Evolutionary conservation across 1,284 basidiomycete genomes (phyloP).

Genomic region (Sporisorium sorghi): DNA sequence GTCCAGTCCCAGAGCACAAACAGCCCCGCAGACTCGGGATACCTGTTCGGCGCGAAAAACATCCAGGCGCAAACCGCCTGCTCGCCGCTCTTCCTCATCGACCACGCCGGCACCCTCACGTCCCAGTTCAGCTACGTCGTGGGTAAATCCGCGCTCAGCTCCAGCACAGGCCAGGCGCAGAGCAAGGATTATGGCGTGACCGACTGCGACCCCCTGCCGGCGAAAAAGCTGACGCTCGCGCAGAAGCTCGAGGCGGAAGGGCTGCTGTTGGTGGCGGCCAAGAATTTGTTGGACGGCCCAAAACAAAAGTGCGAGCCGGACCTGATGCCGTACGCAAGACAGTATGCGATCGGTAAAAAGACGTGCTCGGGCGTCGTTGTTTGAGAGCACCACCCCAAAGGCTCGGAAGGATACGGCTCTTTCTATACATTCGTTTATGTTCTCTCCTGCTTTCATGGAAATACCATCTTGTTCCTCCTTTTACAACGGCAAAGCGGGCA

Average conservation of each 20-base stretch:
- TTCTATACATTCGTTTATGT: background rate
- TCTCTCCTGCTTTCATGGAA: background rate
- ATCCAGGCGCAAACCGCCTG: slow-evolving; percentile 34
- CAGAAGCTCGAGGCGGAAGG: slow-evolving; percentile 16
- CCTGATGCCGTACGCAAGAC: slow-evolving; percentile 37
- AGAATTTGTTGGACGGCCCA: slow-evolving; percentile 17
- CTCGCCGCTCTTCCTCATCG: slow-evolving; percentile 24
- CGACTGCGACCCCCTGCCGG: slow-evolving; percentile 32
- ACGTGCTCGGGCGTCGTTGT: slow-evolving; percentile 32
- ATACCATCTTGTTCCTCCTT: background rate
- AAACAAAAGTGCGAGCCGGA: slow-evolving; percentile 47
- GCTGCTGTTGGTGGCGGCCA: slow-evolving; percentile 18
- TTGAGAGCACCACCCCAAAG: background rate
- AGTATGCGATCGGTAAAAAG: slow-evolving; percentile 27
- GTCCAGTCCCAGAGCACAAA: slow-evolving; percentile 33
- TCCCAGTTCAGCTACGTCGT: slow-evolving; percentile 34
- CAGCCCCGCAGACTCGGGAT: slow-evolving; percentile 20
- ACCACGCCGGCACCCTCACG: slow-evolving; percentile 32
- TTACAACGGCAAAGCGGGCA: slow-evolving; percentile 25
- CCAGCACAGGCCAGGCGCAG: slow-evolving; percentile 11
- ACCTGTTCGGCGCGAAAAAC: slow-evolving; percentile 30
- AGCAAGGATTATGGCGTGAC: slow-evolving; percentile 16
- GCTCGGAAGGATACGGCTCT: too few relatives aligned
- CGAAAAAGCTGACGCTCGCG: slow-evolving; percentile 16
- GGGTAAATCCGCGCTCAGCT: slow-evolving; percentile 18